Conservation (phyloP, 2,329 filamentous ascomycete genomes). For the Epicoccum sorghinum region DNA sequence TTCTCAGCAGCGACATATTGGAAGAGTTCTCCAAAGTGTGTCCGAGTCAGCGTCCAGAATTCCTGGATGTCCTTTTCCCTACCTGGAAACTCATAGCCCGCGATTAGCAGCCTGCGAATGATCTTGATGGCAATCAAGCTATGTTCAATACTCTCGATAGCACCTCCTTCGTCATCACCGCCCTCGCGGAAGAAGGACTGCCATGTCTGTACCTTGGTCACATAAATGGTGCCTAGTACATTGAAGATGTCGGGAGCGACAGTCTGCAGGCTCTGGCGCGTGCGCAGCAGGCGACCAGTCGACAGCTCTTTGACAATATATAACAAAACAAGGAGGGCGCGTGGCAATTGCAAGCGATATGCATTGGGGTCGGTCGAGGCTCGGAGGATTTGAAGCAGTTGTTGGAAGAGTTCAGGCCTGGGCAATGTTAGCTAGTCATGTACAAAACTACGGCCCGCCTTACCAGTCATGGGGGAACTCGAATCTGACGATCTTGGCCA, state of each 20-base stretch:
- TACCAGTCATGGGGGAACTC: constrained; percentile 89
- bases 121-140: constrained; percentile 81
- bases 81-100: constrained; percentile 84
- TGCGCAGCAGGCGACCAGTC: constrained; percentile 76
- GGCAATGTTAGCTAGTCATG: constrained; percentile 18
- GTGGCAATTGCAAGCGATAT: constrained; percentile 70
- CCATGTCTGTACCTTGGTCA: constrained; percentile 75
- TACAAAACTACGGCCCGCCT: background rate
- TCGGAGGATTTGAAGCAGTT: constrained; percentile 63
- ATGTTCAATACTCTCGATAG: constrained; percentile 71
- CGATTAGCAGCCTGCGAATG: constrained; percentile 76
- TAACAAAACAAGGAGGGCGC: constrained; percentile 77
- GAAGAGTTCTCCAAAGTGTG: constrained; percentile 76
- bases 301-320: constrained; percentile 90
- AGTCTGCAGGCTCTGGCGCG: constrained; percentile 76
- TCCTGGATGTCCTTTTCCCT: constrained; percentile 75
- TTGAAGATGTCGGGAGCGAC: constrained; percentile 85
- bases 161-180: constrained; percentile 63
- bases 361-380: constrained; percentile 57
- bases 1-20: constrained; percentile 64
- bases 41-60: constrained; percentile 81
- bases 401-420: constrained; percentile 49
- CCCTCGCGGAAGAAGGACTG: constrained; percentile 63
- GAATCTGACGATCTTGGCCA: constrained; percentile 85
- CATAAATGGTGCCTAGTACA: constrained; percentile 78